Percentiles rank a stretch among this genome's conserved stretches.
phyloP scores from a whole-genome alignment of 768 basidiomycete species.

The Phanerochaete sordida region DNA sequence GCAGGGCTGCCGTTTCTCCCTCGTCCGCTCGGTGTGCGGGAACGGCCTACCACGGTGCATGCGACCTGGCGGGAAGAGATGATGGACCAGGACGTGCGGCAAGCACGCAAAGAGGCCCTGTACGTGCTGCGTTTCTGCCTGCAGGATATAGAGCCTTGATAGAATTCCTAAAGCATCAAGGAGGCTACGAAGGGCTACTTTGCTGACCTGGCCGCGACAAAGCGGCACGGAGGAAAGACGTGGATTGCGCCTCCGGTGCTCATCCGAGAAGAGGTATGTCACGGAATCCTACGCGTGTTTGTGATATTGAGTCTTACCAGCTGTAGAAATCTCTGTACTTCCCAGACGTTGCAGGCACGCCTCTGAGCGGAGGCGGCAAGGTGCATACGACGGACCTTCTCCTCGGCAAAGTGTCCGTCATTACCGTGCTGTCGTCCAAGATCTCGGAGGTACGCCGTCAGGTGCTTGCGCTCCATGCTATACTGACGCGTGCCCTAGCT shows the following conservation, averaged over 20 bases:
- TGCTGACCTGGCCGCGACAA: conserved; percentile 77
- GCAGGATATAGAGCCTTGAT: conserved; percentile 21
- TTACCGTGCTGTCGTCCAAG: conserved; percentile 80
- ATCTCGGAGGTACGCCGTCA: conserved; percentile 72
- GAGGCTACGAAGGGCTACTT: conserved; percentile 83
- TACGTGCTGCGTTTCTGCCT: conserved; percentile 20
- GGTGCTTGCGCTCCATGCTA: background rate
- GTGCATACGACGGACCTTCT: conserved; percentile 79
- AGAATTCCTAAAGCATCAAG: conserved; percentile 41
- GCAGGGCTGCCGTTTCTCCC: conserved; percentile 39
- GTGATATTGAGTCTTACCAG: background rate
- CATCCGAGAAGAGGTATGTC: conserved; percentile 84
- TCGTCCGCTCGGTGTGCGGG: conserved; percentile 74
- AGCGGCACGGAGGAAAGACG: conserved; percentile 85
- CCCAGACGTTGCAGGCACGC: conserved; percentile 78
- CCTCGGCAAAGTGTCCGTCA: conserved; percentile 69
- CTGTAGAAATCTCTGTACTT: conserved; percentile 86
- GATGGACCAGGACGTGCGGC: conserved; percentile 65
- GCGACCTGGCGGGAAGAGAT: conserved; percentile 65
- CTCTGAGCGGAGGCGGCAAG: conserved; percentile 49
- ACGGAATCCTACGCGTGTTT: background rate
- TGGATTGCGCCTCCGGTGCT: conserved; percentile 90
- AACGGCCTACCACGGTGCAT: conserved; percentile 57
- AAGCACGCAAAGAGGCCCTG: conserved; percentile 67
- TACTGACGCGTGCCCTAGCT: conserved; percentile 34